phyloP scores from a whole-genome alignment of 1,284 basidiomycete genomes.

The Sporisorium iseilematis-ciliati region DNA sequence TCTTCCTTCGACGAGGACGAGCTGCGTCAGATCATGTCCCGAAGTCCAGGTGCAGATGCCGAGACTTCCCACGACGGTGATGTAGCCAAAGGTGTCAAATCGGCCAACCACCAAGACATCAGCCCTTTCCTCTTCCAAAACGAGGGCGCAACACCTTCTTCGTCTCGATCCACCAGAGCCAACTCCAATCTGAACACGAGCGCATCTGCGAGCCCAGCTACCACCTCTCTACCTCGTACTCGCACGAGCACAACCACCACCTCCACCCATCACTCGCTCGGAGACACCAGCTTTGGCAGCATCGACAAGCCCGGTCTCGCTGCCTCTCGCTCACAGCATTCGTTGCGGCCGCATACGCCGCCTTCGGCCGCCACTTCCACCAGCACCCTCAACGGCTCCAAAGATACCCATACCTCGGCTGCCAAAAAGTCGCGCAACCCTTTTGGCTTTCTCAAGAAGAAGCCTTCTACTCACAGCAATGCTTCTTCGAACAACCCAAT shows the following conservation, averaged over 20 bases:
- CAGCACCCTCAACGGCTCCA: constrained; percentile 44
- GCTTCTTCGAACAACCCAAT: constrained; percentile 32
- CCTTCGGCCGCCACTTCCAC: constrained; percentile 50
- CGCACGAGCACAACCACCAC: constrained; percentile 23
- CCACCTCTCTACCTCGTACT: constrained; percentile 15
- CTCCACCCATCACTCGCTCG: constrained; percentile 15
- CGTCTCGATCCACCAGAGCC: constrained; percentile 6
- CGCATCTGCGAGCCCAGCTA: constrained; percentile 4
- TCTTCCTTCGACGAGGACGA: constrained; percentile 44
- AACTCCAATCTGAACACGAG: constrained; percentile 1
- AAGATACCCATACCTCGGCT: constrained; percentile 20
- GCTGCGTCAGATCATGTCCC: constrained; percentile 46
- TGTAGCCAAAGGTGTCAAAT: constrained; percentile 26
- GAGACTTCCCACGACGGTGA: constrained; percentile 17
- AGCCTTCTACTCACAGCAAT: constrained; percentile 38
- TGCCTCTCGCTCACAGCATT: constrained; percentile 37
- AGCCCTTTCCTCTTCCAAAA: constrained; percentile 56
- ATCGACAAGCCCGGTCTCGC: constrained; percentile 15
- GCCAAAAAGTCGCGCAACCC: constrained; percentile 58
- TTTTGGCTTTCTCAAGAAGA: constrained; percentile 62
- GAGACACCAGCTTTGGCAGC: constrained; percentile 28
- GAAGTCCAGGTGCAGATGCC: constrained; percentile 8
- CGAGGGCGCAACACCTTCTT: constrained; percentile 17
- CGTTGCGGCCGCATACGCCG: constrained; percentile 44
- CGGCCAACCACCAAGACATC: constrained; percentile 51